Base-by-base conservation (phyloP, 257 asterid genomes). In the Solanum arcanum region DNA sequence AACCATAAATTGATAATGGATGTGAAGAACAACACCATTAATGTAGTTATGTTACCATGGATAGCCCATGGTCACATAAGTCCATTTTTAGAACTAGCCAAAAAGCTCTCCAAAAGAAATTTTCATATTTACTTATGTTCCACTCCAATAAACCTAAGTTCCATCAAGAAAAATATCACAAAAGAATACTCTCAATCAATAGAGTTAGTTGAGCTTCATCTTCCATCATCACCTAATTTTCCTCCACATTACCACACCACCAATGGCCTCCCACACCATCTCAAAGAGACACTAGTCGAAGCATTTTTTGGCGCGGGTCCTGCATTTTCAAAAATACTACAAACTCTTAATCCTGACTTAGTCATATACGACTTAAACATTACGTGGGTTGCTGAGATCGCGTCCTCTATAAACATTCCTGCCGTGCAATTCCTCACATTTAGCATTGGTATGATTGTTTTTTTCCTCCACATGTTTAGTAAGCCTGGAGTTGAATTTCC, bases 251-350 rank as follows among this genome's bases (percentile, higher is more conserved):
- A 39, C 83, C 94, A 93, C 91, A 92, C 95, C 85, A 92, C 95
- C 78, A 93, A 92, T 77, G 94, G 92, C 91, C 94, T 93, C 42
- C 94, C 93, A 9, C 92, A 90, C n/a, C 72, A 84, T 42, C 92
- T 92, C 31, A 88, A 87, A 90, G 80, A 84, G 8, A 83, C 72
- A 1, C 94, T 94, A n/a, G 90, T 88, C 27, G 78, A 1, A 3
- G 91, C 93, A 13, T 92, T 90, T 7, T 89, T 91, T 15, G 31
- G 12, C 76, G 31, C 94, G 8, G 9, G 47, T 21, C 89, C 92
- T 5, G n/a, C 85, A 1, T 92, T 92, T 44, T 10, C 70, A 18
- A 10, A 31, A 1, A 87, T 92, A 41, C 64, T 91, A 37, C 14
- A 80, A 7, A 23, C 39, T 5, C 3, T 89, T 23, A 84, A 41